Evolutionary conservation across 1,284 basidiomycete genomes (phyloP).

Genomic region (Austroboletus novae-zelandiae): DNA sequence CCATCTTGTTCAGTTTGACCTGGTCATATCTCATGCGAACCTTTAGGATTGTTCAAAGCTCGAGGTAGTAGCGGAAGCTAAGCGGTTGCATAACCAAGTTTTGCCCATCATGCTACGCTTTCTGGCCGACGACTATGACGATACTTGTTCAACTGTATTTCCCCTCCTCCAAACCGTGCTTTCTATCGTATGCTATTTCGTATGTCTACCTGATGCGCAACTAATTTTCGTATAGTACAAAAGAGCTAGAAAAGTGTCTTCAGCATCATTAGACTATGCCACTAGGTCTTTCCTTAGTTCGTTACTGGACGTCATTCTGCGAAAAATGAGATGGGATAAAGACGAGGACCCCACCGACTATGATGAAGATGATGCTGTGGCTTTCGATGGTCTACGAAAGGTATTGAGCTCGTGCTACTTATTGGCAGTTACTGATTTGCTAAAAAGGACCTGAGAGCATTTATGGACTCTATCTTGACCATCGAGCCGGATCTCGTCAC

Average conservation of each 20-base stretch:
- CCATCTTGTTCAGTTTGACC: constrained; percentile 4
- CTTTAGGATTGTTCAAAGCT: constrained; percentile 60
- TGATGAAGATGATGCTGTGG: constrained; percentile 86
- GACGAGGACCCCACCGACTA: constrained; percentile 78
- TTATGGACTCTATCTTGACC: constrained; percentile 78
- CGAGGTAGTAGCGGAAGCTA: constrained; percentile 68
- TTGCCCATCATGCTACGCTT: constrained; percentile 87
- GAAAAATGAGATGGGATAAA: constrained; percentile 92
- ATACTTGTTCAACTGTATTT: constrained; percentile 83
- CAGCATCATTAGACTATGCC: constrained; percentile 65
- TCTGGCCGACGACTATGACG: constrained; percentile 86
- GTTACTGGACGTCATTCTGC: constrained; percentile 77
- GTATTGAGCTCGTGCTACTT: constrained; percentile 38
- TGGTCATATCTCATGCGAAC: constrained; percentile 6
- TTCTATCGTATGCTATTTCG: constrained; percentile 54
- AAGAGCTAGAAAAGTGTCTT: constrained; percentile 64
- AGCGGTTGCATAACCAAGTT: constrained; percentile 63
- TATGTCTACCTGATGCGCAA: not conserved
- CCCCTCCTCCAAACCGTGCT: constrained; percentile 78
- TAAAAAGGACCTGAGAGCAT: constrained; percentile 71
- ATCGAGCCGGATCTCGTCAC: constrained; percentile 84
- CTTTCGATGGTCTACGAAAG: constrained; percentile 86
- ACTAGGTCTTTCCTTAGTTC: constrained; percentile 82
- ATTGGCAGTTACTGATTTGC: constrained; percentile 6
- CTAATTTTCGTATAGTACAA: constrained; percentile 61